phyloP scores from a whole-genome alignment of 371 early-diverging fungal species.

The Circinella umbellata region DNA sequence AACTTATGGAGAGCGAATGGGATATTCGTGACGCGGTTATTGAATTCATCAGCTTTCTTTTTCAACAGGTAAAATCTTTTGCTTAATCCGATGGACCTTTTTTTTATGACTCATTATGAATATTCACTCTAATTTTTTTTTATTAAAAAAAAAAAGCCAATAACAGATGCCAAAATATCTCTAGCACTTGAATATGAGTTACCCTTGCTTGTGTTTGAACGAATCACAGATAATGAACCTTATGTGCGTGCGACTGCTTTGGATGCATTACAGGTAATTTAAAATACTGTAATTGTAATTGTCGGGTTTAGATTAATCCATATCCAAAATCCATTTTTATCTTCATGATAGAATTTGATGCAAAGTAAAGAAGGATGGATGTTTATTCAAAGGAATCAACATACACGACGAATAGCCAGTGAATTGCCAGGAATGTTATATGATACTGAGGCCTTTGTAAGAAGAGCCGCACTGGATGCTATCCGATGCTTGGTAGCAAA shows the following conservation, averaged over 20 bases:
- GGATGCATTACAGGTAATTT: slow-evolving; percentile 46
- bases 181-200: slow-evolving; percentile 55
- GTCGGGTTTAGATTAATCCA: not conserved
- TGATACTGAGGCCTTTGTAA: slow-evolving; percentile 66
- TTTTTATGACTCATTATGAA: not conserved
- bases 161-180: slow-evolving; percentile 28
- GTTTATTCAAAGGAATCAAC: slow-evolving; percentile 41
- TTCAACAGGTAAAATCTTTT: slow-evolving; percentile 23
- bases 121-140: not conserved
- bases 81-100: no score
- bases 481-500: slow-evolving; percentile 57
- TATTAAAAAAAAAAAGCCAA: slow-evolving; percentile 12
- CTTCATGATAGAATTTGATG: slow-evolving; percentile 33
- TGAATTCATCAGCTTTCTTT: slow-evolving; percentile 58
- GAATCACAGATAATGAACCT: slow-evolving; percentile 56
- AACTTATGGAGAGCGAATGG: slow-evolving; percentile 60
- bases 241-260: slow-evolving; percentile 64
- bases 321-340: not conserved
- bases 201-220: slow-evolving; percentile 46
- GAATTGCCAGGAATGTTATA: slow-evolving; percentile 53
- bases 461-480: slow-evolving; percentile 61
- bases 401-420: slow-evolving; percentile 25
- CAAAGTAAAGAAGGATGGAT: slow-evolving; percentile 38
- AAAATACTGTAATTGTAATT: not conserved
- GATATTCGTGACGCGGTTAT: slow-evolving; percentile 63